phyloP scores from a whole-genome alignment of 495 filamentous ascomycete species.

The Hyaloscypha finlandica region DNA sequence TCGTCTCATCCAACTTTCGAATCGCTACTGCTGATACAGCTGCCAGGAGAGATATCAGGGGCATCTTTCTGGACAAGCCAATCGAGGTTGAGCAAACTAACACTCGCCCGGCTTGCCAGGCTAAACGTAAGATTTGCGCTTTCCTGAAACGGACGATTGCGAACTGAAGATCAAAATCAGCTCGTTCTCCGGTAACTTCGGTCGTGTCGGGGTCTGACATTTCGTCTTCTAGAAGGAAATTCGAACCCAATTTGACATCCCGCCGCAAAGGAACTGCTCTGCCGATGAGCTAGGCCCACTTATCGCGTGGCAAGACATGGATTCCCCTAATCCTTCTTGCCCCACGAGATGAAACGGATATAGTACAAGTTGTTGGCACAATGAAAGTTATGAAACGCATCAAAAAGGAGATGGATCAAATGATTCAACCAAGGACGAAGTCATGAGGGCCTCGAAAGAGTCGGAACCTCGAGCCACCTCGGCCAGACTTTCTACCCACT shows the following conservation, averaged over 20 bases:
- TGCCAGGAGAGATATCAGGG: not conserved
- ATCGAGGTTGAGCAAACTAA: not conserved
- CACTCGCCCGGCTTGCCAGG: not conserved
- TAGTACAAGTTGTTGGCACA: not conserved
- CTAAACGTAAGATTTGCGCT: not conserved
- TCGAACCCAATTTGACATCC: not conserved
- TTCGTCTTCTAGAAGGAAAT: not conserved
- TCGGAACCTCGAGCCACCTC: not conserved
- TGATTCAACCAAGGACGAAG: not conserved
- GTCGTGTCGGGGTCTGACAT: too few relatives aligned
- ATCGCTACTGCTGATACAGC: not conserved
- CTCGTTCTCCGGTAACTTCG: not conserved
- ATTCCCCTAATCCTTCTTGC: not conserved
- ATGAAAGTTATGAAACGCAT: not conserved
- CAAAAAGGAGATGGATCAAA: not conserved
- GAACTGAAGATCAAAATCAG: not conserved
- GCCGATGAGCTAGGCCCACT: not conserved
- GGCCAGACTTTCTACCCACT: constrained; percentile 1
- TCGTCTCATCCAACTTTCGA: not conserved
- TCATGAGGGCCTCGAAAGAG: not conserved
- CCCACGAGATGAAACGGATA: not conserved
- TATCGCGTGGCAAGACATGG: not conserved
- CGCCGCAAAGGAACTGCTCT: not conserved
- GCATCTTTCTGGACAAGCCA: not conserved
- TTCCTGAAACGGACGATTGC: not conserved